Percentiles rank a stretch among this genome's conserved stretches.
Conservation (phyloP, 345 rosid species). For the Salix viminalis region DNA sequence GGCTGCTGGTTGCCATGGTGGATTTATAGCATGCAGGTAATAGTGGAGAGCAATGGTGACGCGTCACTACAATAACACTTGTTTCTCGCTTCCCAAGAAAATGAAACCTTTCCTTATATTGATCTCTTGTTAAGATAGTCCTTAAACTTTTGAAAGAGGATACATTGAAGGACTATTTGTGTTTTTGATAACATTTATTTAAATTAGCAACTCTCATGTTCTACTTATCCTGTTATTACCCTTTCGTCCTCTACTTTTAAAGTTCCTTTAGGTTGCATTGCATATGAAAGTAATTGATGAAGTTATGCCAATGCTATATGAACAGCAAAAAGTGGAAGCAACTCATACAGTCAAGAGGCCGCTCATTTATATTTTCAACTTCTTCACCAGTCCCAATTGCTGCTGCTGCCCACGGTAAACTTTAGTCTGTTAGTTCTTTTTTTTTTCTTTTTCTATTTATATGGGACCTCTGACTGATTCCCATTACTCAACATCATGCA, state of each 20-base stretch:
- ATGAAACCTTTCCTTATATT: neutral
- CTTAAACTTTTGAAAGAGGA: neutral
- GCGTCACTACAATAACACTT: neutral
- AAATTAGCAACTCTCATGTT: neutral
- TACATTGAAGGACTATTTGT: neutral
- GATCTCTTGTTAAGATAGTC: neutral
- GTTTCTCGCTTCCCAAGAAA: neutral
- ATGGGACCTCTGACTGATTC: neutral
- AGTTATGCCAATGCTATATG: slow-evolving; percentile 9
- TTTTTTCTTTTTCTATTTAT: neutral
- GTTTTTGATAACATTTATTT: neutral
- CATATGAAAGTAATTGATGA: neutral
- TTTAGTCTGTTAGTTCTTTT: neutral
- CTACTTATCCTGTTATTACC: neutral
- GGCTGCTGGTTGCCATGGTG: slow-evolving; percentile 98
- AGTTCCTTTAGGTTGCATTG: neutral
- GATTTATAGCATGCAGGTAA: slow-evolving; percentile 90
- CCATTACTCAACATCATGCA: neutral
- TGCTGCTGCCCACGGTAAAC: slow-evolving; percentile 79
- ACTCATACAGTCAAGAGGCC: slow-evolving; percentile 83
- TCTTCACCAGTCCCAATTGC: slow-evolving; percentile 70
- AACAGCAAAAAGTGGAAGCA: slow-evolving; percentile 88
- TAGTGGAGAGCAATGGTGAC: neutral
- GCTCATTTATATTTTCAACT: slow-evolving; percentile 89
- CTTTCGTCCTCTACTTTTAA: neutral